These are phyloP conservation scores for Aspergillus bridgeri DNA, from an alignment of 495 filamentous ascomycete genomes.

Conservation along the genomic window DNA sequence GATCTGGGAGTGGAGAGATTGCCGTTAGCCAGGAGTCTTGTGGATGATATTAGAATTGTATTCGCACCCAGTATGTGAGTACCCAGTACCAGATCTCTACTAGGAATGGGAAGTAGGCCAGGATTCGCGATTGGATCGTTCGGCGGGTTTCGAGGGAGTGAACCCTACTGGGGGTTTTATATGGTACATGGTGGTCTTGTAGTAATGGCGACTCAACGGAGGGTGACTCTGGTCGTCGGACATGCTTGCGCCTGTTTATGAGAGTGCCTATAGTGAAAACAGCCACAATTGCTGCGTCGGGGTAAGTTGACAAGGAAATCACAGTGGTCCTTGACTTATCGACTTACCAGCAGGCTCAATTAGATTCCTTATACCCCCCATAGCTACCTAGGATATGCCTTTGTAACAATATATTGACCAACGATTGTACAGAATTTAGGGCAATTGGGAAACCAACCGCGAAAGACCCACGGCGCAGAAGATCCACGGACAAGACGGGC, in stretches of 20 bases:
- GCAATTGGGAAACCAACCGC: too few species aligned
- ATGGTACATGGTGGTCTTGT: background rate
- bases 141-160: background rate
- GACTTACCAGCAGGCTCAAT: background rate
- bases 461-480: too few species aligned
- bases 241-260: conserved; percentile 16
- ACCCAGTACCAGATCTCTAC: background rate
- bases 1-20: conserved; percentile 28
- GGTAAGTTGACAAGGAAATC: too few species aligned
- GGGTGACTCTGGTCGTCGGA: conserved; percentile 1
- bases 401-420: background rate
- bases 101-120: background rate
- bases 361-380: background rate
- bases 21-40: too few species aligned
- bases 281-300: background rate
- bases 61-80: background rate
- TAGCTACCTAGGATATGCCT: background rate
- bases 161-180: background rate
- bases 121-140: background rate
- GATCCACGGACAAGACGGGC: too few species aligned
- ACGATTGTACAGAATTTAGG: background rate
- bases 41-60: background rate
- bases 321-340: too few species aligned
- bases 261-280: conserved; percentile 19
- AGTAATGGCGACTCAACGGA: conserved; percentile 18